A percentile compares a stretch with the other conserved stretches of the same genome.
These are phyloP conservation scores for Protea cynaroides DNA, from an alignment of 164 flowering plant species.

Conservation along the genomic window DNA sequence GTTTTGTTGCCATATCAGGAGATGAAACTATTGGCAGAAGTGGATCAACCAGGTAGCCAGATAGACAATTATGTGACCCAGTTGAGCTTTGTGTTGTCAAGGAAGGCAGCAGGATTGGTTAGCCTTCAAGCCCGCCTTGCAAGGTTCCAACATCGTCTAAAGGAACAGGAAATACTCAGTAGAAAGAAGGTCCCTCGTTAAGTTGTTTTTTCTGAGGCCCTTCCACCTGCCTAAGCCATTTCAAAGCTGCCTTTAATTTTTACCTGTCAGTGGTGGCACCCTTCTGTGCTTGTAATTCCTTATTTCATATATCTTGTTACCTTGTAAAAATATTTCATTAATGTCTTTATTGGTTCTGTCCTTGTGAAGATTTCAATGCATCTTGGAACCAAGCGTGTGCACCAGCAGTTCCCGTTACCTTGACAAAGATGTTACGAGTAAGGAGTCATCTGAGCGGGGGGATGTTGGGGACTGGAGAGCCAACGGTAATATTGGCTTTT, in stretches of 20 bases:
- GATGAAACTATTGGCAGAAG: slow-evolving; percentile 94
- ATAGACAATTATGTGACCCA: slow-evolving; percentile 91
- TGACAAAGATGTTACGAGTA: neutral
- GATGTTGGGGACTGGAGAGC: neutral
- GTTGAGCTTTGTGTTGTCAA: slow-evolving; percentile 84
- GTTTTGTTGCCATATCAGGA: slow-evolving; percentile 44
- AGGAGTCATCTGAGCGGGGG: slow-evolving; percentile 2
- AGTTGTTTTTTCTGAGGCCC: neutral
- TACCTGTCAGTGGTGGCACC: slow-evolving; percentile 1
- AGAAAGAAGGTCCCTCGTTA: slow-evolving; percentile 75
- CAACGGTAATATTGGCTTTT: neutral
- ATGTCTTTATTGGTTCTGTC: slow-evolving; percentile 5
- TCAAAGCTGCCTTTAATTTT: neutral
- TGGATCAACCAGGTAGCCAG: slow-evolving; percentile 93
- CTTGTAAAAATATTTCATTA: slow-evolving; percentile 5
- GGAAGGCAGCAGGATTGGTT: slow-evolving; percentile 90
- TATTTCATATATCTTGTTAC: slow-evolving; percentile 1
- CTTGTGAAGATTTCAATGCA: slow-evolving; percentile 9
- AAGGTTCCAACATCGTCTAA: slow-evolving; percentile 90
- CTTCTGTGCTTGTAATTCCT: slow-evolving; percentile 14
- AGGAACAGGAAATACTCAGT: slow-evolving; percentile 94
- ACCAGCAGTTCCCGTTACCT: neutral
- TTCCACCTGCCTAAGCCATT: neutral
- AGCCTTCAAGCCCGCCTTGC: slow-evolving; percentile 97
- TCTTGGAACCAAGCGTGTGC: neutral